These are phyloP conservation scores for Lodderomyces pseudojiufengensis DNA, from an alignment of 1,139 yeast genomes.

Conservation along the genomic window DNA sequence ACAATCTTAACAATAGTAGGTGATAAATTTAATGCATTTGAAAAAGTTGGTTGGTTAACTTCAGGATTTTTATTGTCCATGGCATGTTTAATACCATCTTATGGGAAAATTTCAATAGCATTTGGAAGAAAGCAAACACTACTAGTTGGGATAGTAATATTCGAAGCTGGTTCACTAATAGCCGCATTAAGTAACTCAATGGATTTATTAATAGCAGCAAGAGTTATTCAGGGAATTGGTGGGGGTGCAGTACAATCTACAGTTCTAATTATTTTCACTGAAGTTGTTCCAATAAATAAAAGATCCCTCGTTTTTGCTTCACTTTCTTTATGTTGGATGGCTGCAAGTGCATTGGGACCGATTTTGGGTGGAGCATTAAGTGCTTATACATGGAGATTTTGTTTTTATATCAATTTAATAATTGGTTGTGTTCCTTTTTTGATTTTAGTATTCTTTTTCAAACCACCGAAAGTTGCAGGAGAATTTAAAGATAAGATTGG, in stretches of 20 bases:
- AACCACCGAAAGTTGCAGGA: slow-evolving; percentile 46
- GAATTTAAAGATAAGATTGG: slow-evolving; percentile 36
- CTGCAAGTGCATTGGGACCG: slow-evolving; percentile 56
- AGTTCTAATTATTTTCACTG: slow-evolving; percentile 57
- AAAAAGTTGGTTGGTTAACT: slow-evolving; percentile 58
- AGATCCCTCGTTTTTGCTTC: slow-evolving; percentile 51
- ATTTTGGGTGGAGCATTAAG: slow-evolving; percentile 67
- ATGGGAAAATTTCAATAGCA: slow-evolving; percentile 59
- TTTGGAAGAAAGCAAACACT: slow-evolving; percentile 58
- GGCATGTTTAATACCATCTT: slow-evolving; percentile 55
- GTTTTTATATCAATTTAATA: slow-evolving; percentile 70
- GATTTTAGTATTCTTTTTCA: slow-evolving; percentile 45
- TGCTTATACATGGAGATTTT: slow-evolving; percentile 73
- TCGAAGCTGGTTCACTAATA: slow-evolving; percentile 61
- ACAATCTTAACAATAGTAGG: slow-evolving; percentile 58
- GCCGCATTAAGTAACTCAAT: slow-evolving; percentile 55
- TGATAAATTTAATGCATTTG: slow-evolving; percentile 48
- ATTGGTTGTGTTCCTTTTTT: slow-evolving; percentile 56
- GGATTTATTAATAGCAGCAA: slow-evolving; percentile 64
- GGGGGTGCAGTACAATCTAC: slow-evolving; percentile 67
- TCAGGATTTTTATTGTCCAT: slow-evolving; percentile 59
- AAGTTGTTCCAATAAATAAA: slow-evolving; percentile 55
- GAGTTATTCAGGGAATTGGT: slow-evolving; percentile 70
- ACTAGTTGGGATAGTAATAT: slow-evolving; percentile 47
- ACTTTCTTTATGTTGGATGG: slow-evolving; percentile 51